Percentiles rank a stretch among this genome's conserved stretches.
These are phyloP conservation scores for Nitzschia sp. DNA, from an alignment of 108 stramenopile genomes.

Conservation along the genomic window DNA sequence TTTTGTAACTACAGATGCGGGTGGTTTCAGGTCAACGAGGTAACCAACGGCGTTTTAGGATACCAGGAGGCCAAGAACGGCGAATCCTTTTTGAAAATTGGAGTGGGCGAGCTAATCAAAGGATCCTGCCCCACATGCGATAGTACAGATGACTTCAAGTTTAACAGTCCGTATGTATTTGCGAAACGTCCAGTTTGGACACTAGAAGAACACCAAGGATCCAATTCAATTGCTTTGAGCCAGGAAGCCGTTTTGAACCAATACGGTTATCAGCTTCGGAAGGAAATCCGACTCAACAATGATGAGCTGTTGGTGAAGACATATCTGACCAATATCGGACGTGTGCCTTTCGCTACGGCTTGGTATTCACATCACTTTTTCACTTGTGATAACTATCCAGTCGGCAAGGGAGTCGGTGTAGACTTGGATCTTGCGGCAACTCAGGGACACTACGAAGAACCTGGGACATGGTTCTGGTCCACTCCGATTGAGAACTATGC, in stretches of 20 bases:
- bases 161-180: conserved; percentile 77
- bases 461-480: conserved; percentile 67
- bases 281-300: conserved; percentile 52
- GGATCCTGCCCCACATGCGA: conserved; percentile 72
- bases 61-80: conserved; percentile 70
- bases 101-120: conserved; percentile 65
- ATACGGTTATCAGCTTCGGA: conserved; percentile 63
- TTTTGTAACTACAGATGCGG: conserved; percentile 61
- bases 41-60: conserved; percentile 80
- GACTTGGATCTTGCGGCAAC: conserved; percentile 55
- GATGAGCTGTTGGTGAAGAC: conserved; percentile 59
- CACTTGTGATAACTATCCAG: conserved; percentile 63
- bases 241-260: conserved; percentile 53
- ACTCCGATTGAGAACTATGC: conserved; percentile 61
- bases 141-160: conserved; percentile 66
- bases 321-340: conserved; percentile 67
- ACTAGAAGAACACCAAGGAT: conserved; percentile 24
- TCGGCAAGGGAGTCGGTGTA: conserved; percentile 60
- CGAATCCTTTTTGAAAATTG: conserved; percentile 68
- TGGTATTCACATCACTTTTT: conserved; percentile 89
- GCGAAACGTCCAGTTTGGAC: conserved; percentile 58
- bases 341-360: conserved; percentile 68
- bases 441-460: conserved; percentile 62
- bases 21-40: conserved; percentile 52
- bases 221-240: conserved; percentile 40